Evolutionary conservation across 1,284 basidiomycete species (phyloP).

Genomic region (Rhizoctonia solani): DNA sequence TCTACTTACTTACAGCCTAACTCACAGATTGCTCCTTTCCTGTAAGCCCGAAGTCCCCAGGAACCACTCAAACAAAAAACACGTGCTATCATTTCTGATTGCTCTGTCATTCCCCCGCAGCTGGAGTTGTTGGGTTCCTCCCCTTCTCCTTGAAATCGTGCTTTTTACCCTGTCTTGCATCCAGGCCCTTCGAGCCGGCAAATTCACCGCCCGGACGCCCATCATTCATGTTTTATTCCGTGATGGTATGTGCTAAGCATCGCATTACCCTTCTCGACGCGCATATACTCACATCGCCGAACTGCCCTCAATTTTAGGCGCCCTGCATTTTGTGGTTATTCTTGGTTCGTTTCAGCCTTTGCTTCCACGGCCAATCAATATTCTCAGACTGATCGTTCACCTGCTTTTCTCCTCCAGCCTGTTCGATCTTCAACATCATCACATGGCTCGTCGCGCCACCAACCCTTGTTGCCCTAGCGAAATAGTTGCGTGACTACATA

Average conservation of each 20-base stretch:
- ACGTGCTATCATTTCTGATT: neutral
- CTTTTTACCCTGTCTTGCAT: slow-evolving; percentile 27
- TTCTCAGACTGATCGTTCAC: neutral
- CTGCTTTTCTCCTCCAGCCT: neutral
- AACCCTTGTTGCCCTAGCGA: slow-evolving; percentile 34
- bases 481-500: slow-evolving; percentile 19
- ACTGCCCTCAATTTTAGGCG: slow-evolving; percentile 13
- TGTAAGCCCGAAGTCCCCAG: slow-evolving; percentile 1
- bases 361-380: neutral
- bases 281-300: neutral
- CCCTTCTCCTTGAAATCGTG: slow-evolving; percentile 31
- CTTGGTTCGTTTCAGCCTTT: neutral
- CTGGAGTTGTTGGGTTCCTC: slow-evolving; percentile 33
- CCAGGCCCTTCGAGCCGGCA: slow-evolving; percentile 23
- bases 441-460: slow-evolving; percentile 33
- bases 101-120: neutral
- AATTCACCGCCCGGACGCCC: neutral
- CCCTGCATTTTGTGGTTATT: slow-evolving; percentile 33
- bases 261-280: neutral
- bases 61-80: neutral
- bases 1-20: neutral
- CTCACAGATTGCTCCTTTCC: neutral
- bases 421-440: slow-evolving; percentile 36
- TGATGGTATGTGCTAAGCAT: slow-evolving; percentile 34
- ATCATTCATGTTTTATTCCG: slow-evolving; percentile 28